These are phyloP conservation scores for Ustilago crameri DNA, from an alignment of 1,284 basidiomycete species.

Conservation along the genomic window DNA sequence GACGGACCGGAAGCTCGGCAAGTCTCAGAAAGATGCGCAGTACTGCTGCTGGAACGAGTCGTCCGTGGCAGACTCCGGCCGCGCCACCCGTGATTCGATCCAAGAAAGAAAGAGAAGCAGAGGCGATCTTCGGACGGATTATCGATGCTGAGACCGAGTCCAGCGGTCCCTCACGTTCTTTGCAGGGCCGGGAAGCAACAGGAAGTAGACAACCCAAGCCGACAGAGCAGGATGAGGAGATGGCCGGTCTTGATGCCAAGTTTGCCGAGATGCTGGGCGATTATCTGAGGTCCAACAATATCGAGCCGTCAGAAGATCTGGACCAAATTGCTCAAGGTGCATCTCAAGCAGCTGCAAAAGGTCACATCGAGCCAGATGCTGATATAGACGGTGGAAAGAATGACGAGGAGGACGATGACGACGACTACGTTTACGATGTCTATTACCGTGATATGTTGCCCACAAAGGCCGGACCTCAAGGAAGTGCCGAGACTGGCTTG, in stretches of 20 bases:
- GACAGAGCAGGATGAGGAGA: conserved; percentile 28
- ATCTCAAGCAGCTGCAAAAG: conserved; percentile 4
- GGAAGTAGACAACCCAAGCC: conserved; percentile 5
- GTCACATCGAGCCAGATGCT: neutral
- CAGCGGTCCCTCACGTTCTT: neutral
- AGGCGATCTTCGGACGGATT: conserved; percentile 49
- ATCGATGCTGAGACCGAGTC: conserved; percentile 45
- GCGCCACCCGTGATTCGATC: conserved; percentile 45
- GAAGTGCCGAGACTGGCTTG: conserved; percentile 32
- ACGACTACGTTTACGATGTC: conserved; percentile 65
- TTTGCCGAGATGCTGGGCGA: conserved; percentile 56
- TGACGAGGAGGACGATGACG: conserved; percentile 29
- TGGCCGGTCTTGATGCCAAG: conserved; percentile 50
- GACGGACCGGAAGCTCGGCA: conserved; percentile 35
- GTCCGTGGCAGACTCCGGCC: conserved; percentile 29
- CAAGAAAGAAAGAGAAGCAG: conserved; percentile 45
- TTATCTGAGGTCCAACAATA: conserved; percentile 48
- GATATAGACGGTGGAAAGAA: neutral
- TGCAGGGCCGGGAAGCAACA: neutral
- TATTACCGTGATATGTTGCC: conserved; percentile 61
- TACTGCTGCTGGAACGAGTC: conserved; percentile 17
- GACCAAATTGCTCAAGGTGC: conserved; percentile 29
- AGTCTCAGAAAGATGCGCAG: conserved; percentile 43
- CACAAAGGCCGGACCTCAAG: conserved; percentile 35
- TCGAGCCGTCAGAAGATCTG: conserved; percentile 43